A percentile compares a stretch with the other conserved stretches of the same genome.
Conservation (phyloP, 805 yeast genomes). For the Saturnispora gosingensis region DNA sequence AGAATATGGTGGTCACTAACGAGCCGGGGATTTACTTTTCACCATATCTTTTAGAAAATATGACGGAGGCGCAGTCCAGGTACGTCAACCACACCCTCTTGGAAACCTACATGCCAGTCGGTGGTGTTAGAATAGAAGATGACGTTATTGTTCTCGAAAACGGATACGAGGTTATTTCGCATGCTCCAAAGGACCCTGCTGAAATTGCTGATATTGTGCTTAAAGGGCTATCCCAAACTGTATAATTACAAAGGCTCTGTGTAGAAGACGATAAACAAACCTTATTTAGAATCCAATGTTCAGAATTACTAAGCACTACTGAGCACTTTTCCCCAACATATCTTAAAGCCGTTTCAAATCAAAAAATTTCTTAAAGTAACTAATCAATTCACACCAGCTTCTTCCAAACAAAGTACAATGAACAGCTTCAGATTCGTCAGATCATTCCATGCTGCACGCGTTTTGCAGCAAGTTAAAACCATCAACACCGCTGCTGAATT, state of each 20-base stretch:
- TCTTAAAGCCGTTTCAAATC: slow-evolving; percentile 5
- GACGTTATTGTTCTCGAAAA: slow-evolving; percentile 69
- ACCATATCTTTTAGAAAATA: slow-evolving; percentile 56
- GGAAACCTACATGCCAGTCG: slow-evolving; percentile 74
- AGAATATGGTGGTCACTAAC: slow-evolving; percentile 82
- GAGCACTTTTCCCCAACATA: neutral
- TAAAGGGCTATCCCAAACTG: slow-evolving; percentile 40
- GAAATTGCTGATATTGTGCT: slow-evolving; percentile 73
- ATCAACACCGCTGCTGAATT: neutral
- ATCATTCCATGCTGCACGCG: slow-evolving; percentile 4
- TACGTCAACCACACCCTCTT: slow-evolving; percentile 58
- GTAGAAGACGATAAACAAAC: neutral
- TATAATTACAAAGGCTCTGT: neutral
- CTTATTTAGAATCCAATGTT: neutral
- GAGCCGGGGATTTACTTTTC: slow-evolving; percentile 95
- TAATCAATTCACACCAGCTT: neutral
- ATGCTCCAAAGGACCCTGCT: slow-evolving; percentile 75
- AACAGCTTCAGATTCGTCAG: slow-evolving; percentile 5
- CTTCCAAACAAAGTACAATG: neutral
- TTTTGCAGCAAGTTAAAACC: slow-evolving; percentile 1
- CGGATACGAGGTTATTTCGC: slow-evolving; percentile 77
- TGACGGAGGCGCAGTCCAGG: slow-evolving; percentile 34
- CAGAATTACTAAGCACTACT: neutral
- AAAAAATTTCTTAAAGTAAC: neutral
- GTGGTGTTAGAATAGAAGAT: slow-evolving; percentile 97